These are phyloP conservation scores for Tetrastigma voinierianum DNA, from an alignment of 164 flowering plant species.

Conservation along the genomic window DNA sequence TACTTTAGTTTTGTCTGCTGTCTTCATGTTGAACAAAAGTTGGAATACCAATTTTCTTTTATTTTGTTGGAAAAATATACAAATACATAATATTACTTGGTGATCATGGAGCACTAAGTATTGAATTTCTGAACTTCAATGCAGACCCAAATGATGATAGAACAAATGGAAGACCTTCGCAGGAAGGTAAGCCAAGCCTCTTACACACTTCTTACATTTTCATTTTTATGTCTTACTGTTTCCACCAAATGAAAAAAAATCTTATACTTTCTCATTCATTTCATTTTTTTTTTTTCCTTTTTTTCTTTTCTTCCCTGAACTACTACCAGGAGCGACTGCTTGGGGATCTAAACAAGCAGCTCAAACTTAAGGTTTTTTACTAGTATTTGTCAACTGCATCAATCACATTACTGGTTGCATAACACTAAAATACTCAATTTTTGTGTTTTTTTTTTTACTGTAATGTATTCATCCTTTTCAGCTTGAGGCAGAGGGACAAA, in stretches of 20 bases:
- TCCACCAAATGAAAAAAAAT: too few species aligned
- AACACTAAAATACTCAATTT: not conserved
- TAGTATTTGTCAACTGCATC: not conserved
- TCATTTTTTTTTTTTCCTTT: not conserved
- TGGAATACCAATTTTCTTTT: too few species aligned
- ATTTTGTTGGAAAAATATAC: too few species aligned
- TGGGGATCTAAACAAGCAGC: slow-evolving; percentile 85
- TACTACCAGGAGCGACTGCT: slow-evolving; percentile 76
- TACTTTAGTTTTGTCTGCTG: too few species aligned
- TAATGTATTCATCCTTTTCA: slow-evolving; percentile 21
- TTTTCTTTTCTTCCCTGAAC: not conserved
- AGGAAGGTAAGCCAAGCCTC: slow-evolving; percentile 49
- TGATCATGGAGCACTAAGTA: too few species aligned
- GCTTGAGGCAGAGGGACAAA: slow-evolving; percentile 66
- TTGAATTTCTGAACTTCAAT: not conserved
- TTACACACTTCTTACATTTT: too few species aligned
- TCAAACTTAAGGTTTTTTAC: slow-evolving; percentile 57
- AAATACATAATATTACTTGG: too few species aligned
- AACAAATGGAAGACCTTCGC: slow-evolving; percentile 86
- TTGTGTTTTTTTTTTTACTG: not conserved
- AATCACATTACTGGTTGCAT: not conserved
- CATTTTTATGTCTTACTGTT: too few species aligned
- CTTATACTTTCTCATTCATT: not conserved
- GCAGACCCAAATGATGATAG: slow-evolving; percentile 80
- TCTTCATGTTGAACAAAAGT: too few species aligned